A percentile compares a stretch with the other conserved stretches of the same genome.
These are phyloP conservation scores for Ulota crispa DNA, from an alignment of 225 moss, liverwort and hornwort genomes.

Conservation along the genomic window DNA sequence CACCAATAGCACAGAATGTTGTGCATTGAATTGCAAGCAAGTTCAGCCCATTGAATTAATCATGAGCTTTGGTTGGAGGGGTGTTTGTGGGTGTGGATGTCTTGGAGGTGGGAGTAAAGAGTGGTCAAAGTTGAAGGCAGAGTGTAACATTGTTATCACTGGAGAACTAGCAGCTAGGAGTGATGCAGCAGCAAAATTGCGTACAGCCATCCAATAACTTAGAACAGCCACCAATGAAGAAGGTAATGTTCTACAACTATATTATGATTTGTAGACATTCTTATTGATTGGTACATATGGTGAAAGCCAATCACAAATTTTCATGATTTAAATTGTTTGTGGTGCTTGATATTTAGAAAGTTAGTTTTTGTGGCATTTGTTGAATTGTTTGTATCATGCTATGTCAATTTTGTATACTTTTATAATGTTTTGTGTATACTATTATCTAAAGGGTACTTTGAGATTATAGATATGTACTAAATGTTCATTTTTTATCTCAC, in stretches of 20 bases:
- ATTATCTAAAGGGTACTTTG: not conserved
- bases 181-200: rapidly evolving
- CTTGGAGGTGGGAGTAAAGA: not conserved
- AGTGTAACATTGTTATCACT: not conserved
- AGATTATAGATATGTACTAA: not conserved
- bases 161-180: not conserved
- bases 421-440: rapidly evolving
- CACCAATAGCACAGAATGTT: too few species aligned
- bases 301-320: not conserved
- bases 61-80: not conserved
- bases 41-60: not conserved
- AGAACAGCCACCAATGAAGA: not conserved
- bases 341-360: not conserved
- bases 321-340: not conserved
- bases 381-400: not conserved
- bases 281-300: not conserved
- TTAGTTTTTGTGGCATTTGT: not conserved
- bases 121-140: not conserved
- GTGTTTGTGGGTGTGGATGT: not conserved
- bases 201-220: rapidly evolving
- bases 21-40: not conserved
- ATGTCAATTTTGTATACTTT: too few species aligned
- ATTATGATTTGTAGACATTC: not conserved
- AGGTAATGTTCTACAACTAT: not conserved
- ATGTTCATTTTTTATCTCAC: rapidly evolving